Base-by-base conservation (phyloP, 768 basidiomycete genomes). In the Lentinula guzmanii region DNA sequence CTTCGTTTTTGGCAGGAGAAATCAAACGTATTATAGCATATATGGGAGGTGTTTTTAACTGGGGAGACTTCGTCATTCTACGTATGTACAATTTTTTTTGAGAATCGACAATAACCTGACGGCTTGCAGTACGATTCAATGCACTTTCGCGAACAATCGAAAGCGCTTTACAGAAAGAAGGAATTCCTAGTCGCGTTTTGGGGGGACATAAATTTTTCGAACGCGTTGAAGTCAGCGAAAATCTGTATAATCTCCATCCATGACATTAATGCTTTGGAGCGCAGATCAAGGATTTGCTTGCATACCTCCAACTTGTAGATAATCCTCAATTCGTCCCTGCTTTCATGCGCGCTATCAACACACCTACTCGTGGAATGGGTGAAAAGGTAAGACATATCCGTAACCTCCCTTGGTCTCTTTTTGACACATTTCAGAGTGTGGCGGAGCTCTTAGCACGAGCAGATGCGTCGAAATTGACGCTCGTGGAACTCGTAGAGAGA, bases 171-270 rank as follows among this genome's bases (percentile, higher is more conserved):
- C 91, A 92, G 68, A 86, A 82, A 63, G 84, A 87, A 64, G 83
- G 85, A n/a, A 90, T 96, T 42, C 92, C 92, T 1, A 84, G 82
- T 65, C 76, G 84, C 61, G 82, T 95, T 53, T 79, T 95, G 2
- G 87, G 85, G 21, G 92, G 92, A 0, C 89, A 90, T 68, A 90
- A 87, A 68, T 94, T 94, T 79, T 95, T 95, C 66, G 91, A 94
- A 64, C 84, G 92, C 16, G 70, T 84, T 67, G 93, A 94, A 79
- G 89, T 86, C 46, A 52, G 75, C 65, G 34, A 15, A 37, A 24
- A 33, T 43, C 53, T 10, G 37, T 64, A 24, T 21, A 15, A 5
- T 7, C 8, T 11, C 41, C 37, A 10, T 15, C 5, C 53, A 18
- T 10, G 16, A 5, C 18, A 41, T 18, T 55, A 10, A 55, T 16